Percentiles rank a stretch among this genome's conserved stretches.
phyloP scores from a whole-genome alignment of 768 basidiomycete genomes.

The Russula griseocarnosa region DNA sequence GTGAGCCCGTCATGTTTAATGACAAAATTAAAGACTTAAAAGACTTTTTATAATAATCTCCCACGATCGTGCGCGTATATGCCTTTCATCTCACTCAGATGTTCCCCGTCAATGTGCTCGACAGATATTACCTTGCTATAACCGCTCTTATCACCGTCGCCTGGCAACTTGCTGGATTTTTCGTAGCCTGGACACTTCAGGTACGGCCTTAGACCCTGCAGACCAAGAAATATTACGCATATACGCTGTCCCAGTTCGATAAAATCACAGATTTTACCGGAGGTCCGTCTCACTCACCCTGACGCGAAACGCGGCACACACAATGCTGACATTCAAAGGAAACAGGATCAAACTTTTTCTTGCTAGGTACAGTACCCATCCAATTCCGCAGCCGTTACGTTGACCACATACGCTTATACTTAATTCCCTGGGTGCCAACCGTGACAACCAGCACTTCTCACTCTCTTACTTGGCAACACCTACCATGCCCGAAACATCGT shows the following conservation, averaged over 20 bases:
- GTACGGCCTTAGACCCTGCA: slow-evolving; percentile 25
- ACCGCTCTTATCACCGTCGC: slow-evolving; percentile 51
- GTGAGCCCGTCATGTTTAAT: neutral
- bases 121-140: slow-evolving; percentile 47
- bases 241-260: slow-evolving; percentile 3
- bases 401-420: too few relatives aligned
- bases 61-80: neutral
- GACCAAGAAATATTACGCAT: neutral
- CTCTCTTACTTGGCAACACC: slow-evolving; percentile 57
- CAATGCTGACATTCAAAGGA: neutral
- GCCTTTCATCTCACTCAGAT: neutral
- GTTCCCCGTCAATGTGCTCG: slow-evolving; percentile 36
- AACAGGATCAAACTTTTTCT: slow-evolving; percentile 52
- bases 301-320: neutral
- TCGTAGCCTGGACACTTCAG: slow-evolving; percentile 61
- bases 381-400: neutral
- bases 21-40: slow-evolving; percentile 16
- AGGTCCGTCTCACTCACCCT: neutral
- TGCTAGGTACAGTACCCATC: slow-evolving; percentile 47
- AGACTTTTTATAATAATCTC: neutral
- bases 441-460: slow-evolving; percentile 47
- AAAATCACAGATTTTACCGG: slow-evolving; percentile 16
- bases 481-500: slow-evolving; percentile 58
- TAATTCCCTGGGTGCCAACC: too few relatives aligned
- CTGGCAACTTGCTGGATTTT: slow-evolving; percentile 60